phyloP scores from a whole-genome alignment of 192 early-diverging fungal species.

The Coemansia pectinata region DNA sequence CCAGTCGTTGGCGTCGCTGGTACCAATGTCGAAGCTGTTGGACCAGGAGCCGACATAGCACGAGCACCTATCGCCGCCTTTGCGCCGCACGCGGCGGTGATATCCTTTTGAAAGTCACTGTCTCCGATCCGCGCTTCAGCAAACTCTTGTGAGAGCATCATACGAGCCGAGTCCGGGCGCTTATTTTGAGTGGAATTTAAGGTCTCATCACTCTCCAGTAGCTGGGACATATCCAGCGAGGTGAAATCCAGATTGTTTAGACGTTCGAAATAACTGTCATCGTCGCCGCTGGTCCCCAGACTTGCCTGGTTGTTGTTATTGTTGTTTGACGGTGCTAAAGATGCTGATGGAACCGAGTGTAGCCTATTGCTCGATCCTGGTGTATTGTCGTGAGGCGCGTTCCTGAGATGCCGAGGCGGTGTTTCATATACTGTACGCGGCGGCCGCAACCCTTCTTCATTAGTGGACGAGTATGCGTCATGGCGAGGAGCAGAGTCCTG shows the following conservation, averaged over 20 bases:
- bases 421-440: not conserved
- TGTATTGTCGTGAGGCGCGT: not conserved
- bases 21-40: slow-evolving; percentile 19
- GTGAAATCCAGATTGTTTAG: slow-evolving; percentile 37
- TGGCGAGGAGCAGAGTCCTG: not conserved
- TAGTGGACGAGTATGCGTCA: not conserved
- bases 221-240: slow-evolving; percentile 47
- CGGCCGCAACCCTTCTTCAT: not conserved
- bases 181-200: slow-evolving; percentile 47
- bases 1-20: slow-evolving; percentile 31
- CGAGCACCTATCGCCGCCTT: slow-evolving; percentile 6
- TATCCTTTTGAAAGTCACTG: not conserved
- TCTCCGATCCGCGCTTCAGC: slow-evolving; percentile 12
- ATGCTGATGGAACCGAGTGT: not conserved
- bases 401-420: not conserved
- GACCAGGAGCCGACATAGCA: slow-evolving; percentile 19
- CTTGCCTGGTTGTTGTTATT: slow-evolving; percentile 11
- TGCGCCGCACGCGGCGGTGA: slow-evolving; percentile 2
- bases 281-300: slow-evolving; percentile 12
- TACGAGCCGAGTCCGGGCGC: slow-evolving; percentile 11
- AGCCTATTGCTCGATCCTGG: slow-evolving; percentile 6
- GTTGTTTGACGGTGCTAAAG: slow-evolving; percentile 10
- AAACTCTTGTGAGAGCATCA: slow-evolving; percentile 40
- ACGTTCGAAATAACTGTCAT: slow-evolving; percentile 26
- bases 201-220: slow-evolving; percentile 41